Evolutionary conservation across 179 eudicot species (phyloP), one percentile per base, ranked within the genome.

Genomic region (Sideroxylon spinosum): DNA sequence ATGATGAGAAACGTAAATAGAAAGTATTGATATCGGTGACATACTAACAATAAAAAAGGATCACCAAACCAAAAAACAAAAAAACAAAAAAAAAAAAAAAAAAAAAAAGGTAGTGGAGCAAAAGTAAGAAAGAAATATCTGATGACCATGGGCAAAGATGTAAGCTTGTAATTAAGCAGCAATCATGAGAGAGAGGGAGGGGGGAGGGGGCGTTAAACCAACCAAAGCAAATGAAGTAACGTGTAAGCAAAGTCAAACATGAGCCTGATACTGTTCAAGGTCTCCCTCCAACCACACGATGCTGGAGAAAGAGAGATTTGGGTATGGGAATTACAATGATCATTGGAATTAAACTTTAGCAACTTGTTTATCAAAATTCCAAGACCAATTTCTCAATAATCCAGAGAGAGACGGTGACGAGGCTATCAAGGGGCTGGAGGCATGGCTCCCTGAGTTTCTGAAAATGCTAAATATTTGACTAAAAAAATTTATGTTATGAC

Each of bases 201-300:
- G 20, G 29, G 76, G 57, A 50, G 32, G 53, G 1, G 49, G 29
- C 7, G 6, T 20, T 13, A 8, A 55, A 37, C 22, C 50, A 52
- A 71, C 37, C 53, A 29, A n/a, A 32, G 7, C 17, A 50, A 48
- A 32, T 25, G 37, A 59, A 76, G 56, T 76, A 9, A 70, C 66
- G 79, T 81, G 55, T 71, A 72, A 62, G 77, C 73, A 81, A 81
- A 81, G 80, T 67, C 77, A 46, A 13, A 44, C 77, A n/a, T 6
- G 20, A n/a, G 69, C 44, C 44, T 3, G 4, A 3, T 28, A 29
- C 28, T 48, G 23, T 55, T 48, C 13, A 57, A 37, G 10, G 8
- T 73, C 14, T 46, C 9, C 20, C 76, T 50, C 72, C 23, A 59
- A 17, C 23, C n/a, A 16, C 63, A 59, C 63, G 19, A 17, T 0